Evolutionary conservation across 202 grass and related monocot genomes (phyloP).

Genomic region (Eragrostis tef): DNA sequence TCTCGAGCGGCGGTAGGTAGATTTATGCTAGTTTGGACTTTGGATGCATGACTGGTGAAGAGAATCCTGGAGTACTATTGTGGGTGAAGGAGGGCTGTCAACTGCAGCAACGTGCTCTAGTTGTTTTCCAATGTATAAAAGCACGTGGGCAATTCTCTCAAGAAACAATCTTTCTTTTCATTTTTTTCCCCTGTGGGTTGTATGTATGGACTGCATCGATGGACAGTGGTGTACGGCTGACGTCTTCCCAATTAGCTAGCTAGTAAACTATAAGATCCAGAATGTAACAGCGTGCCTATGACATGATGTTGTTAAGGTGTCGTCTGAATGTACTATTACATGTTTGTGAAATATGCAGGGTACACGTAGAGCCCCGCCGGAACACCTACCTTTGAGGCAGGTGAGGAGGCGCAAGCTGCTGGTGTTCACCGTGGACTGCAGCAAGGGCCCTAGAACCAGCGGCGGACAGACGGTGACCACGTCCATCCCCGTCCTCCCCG

Average conservation of each 20-base stretch:
- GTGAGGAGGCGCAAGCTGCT: conserved; percentile 48
- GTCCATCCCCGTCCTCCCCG: conserved; percentile 21
- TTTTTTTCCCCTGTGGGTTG: too few relatives aligned
- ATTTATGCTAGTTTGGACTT: not conserved
- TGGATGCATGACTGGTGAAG: not conserved
- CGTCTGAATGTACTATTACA: not conserved
- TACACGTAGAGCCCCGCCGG: not conserved
- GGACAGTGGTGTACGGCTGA: too few relatives aligned
- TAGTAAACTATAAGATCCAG: too few relatives aligned
- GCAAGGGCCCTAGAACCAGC: conserved; percentile 52
- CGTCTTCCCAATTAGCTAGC: too few relatives aligned
- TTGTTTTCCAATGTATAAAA: not conserved
- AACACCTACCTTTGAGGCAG: conserved; percentile 38
- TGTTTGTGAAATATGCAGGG: too few relatives aligned
- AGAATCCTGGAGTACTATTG: not conserved
- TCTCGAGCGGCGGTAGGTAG: not conserved
- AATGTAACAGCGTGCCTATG: too few relatives aligned
- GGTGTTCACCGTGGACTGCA: conserved; percentile 58
- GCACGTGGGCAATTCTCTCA: not conserved
- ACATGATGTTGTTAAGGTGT: too few relatives aligned
- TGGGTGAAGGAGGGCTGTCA: not conserved
- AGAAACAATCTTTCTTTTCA: too few relatives aligned
- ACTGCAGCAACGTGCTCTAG: not conserved
- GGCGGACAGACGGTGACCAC: conserved; percentile 57
- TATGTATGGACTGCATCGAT: too few relatives aligned